Conservation (phyloP, 2,329 filamentous ascomycete species). For the Endoconidiophora laricicola region DNA sequence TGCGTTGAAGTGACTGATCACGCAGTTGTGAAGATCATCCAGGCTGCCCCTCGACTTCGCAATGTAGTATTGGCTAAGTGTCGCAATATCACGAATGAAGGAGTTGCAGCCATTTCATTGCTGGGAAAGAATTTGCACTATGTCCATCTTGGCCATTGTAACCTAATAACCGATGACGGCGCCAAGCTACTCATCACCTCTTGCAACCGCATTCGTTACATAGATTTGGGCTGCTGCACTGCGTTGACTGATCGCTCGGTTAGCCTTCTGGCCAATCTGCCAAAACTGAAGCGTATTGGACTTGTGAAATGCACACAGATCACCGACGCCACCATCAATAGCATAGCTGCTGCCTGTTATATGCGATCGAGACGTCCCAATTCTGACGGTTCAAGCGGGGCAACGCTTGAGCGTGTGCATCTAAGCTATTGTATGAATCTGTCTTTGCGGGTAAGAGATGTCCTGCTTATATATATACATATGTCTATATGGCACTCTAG, state of each 20-base stretch:
- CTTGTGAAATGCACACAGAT: slow-evolving; percentile 86
- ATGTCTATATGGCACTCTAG: background rate
- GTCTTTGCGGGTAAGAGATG: slow-evolving; percentile 52
- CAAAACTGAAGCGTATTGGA: slow-evolving; percentile 87
- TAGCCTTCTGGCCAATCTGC: slow-evolving; percentile 64
- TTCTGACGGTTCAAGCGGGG: slow-evolving; percentile 15
- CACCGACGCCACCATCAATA: slow-evolving; percentile 65
- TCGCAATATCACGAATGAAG: slow-evolving; percentile 74
- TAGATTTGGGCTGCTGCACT: slow-evolving; percentile 88
- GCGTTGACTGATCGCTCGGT: slow-evolving; percentile 80
- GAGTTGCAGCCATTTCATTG: slow-evolving; percentile 72
- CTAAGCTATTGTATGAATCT: slow-evolving; percentile 85
- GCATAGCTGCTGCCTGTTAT: slow-evolving; percentile 14
- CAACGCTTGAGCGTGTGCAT: slow-evolving; percentile 80
- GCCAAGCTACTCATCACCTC: slow-evolving; percentile 67
- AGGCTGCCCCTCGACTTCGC: slow-evolving; percentile 68
- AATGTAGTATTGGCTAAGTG: slow-evolving; percentile 94
- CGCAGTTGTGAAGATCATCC: slow-evolving; percentile 75
- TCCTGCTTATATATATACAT: background rate
- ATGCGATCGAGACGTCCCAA: background rate
- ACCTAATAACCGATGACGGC: slow-evolving; percentile 74
- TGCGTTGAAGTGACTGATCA: slow-evolving; percentile 72
- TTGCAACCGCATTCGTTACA: slow-evolving; percentile 92
- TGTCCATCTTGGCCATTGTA: slow-evolving; percentile 86
- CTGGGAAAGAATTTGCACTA: slow-evolving; percentile 95